Evolutionary conservation across 768 basidiomycete genomes (phyloP).

Genomic region (Chalciporus pseudorubinellus): DNA sequence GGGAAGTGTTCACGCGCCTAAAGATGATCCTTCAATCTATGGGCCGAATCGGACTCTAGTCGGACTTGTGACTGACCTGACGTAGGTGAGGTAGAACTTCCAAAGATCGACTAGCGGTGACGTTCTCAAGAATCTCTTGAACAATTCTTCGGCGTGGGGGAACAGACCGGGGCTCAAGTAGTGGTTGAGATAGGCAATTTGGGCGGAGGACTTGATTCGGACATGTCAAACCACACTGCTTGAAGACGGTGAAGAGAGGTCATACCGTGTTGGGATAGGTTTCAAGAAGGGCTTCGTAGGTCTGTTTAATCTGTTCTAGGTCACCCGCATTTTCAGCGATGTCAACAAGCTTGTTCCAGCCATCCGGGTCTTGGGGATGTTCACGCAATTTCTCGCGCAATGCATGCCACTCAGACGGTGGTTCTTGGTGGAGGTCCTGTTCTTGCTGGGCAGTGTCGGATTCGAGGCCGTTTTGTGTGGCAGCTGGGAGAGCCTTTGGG

Average conservation of each 20-base stretch:
- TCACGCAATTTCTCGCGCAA: constrained; percentile 60
- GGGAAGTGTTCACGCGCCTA: constrained; percentile 68
- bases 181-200: constrained; percentile 81
- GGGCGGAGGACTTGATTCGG: constrained; percentile 64
- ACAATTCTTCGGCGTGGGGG: constrained; percentile 80
- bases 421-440: constrained; percentile 28
- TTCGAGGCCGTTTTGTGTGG: constrained; percentile 30
- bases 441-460: constrained; percentile 24
- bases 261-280: constrained; percentile 92
- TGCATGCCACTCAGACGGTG: constrained; percentile 66
- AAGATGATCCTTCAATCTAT: constrained; percentile 14
- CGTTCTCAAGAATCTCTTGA: constrained; percentile 79
- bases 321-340: constrained; percentile 76
- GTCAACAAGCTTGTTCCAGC: constrained; percentile 75
- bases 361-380: constrained; percentile 71
- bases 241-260: constrained; percentile 29
- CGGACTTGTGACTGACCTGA: constrained; percentile 57
- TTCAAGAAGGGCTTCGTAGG: constrained; percentile 79
- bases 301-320: constrained; percentile 72
- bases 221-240: constrained; percentile 25
- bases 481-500: constrained; percentile 20
- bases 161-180: constrained; percentile 66
- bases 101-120: constrained; percentile 89
- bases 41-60: constrained; percentile 4
- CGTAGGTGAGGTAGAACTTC: constrained; percentile 92